Percentiles rank a stretch among this genome's conserved stretches.
These are phyloP conservation scores for Pogostemon cablin DNA, from an alignment of 257 asterid genomes.

Conservation along the genomic window DNA sequence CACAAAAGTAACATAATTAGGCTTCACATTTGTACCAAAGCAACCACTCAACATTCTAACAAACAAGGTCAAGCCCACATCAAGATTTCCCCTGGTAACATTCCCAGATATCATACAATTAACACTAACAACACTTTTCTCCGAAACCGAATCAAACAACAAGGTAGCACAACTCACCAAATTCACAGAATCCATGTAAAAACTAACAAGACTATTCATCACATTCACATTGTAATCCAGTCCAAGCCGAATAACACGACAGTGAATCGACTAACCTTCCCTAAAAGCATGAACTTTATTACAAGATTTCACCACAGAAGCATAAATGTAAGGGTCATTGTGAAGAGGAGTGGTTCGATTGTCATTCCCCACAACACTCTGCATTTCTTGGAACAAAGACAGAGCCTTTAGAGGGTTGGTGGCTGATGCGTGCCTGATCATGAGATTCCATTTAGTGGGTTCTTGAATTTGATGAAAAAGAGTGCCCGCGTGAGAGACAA, in stretches of 20 bases:
- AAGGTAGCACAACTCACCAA: constrained; percentile 38
- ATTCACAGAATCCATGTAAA: constrained; percentile 45
- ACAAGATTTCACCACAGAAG: constrained; percentile 59
- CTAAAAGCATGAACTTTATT: constrained; percentile 39
- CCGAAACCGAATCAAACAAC: constrained; percentile 41
- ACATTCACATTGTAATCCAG: constrained; percentile 48
- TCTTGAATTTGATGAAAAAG: constrained; percentile 41
- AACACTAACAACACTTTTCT: constrained; percentile 45
- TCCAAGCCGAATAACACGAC: constrained; percentile 47
- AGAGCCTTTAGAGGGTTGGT: constrained; percentile 46
- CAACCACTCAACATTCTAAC: constrained; percentile 43
- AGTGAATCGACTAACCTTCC: constrained; percentile 55
- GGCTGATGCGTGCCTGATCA: constrained; percentile 48
- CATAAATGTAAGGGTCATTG: constrained; percentile 51
- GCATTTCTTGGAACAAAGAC: constrained; percentile 45
- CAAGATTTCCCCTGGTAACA: constrained; percentile 39
- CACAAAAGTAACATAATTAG: constrained; percentile 47
- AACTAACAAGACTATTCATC: constrained; percentile 46
- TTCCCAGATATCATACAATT: constrained; percentile 54
- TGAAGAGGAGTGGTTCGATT: constrained; percentile 14
- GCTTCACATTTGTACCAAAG: constrained; percentile 44
- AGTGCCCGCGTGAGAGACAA: constrained; percentile 33
- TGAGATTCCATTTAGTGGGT: constrained; percentile 43
- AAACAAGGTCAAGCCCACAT: constrained; percentile 43
- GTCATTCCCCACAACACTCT: neutral